Evolutionary conservation across 768 basidiomycete genomes (phyloP), one percentile per base, ranked within the genome.

Genomic region (Podaxis sp.): DNA sequence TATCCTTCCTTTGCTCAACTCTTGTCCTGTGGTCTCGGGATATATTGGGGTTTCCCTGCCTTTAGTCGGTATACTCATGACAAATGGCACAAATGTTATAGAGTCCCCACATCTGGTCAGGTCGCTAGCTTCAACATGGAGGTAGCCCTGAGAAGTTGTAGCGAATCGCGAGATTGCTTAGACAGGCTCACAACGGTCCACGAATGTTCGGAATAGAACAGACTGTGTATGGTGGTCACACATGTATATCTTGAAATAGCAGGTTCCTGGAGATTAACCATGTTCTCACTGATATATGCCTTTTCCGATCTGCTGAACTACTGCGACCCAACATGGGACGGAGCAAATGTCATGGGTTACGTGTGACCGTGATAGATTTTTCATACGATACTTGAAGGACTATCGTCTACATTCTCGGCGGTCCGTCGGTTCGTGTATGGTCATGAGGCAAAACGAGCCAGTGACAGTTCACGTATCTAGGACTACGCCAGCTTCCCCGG

Each of bases 381-480:
- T 48, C 33, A 15, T 48, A n/a, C 39, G 38, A 44, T 2, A 28
- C 38, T 26, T 38, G 8, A 26, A 19, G 33, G 46, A 8, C 33
- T 30, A 22, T 8, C 15, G 19, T 26, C 22, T 13, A 46, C 48
- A 44, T 9, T 52, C 26, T 55, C 19, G 19, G 33, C 44, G 19
- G 44, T 55, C 40, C 36, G 11, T 42, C 44, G 53, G 53, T 55
- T 56, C 42, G 19, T 39, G 22, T 24, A 4, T 40, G 49, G 49
- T 11, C 33, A 9, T 62, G 53, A 46, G 61, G 61, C 42, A 52
- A 61, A 56, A 22, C 22, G 33, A 55, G 40, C 59, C 39, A 33
- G 38, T 39, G 9, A 2, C 44, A 19, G 40, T 62, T 55, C 52
- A 49, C 52, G 55, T 33, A 46, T 60, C 6, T 39, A 48, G 22